Base-by-base conservation (phyloP, 495 filamentous ascomycete species). In the Cudoniella acicularis region DNA sequence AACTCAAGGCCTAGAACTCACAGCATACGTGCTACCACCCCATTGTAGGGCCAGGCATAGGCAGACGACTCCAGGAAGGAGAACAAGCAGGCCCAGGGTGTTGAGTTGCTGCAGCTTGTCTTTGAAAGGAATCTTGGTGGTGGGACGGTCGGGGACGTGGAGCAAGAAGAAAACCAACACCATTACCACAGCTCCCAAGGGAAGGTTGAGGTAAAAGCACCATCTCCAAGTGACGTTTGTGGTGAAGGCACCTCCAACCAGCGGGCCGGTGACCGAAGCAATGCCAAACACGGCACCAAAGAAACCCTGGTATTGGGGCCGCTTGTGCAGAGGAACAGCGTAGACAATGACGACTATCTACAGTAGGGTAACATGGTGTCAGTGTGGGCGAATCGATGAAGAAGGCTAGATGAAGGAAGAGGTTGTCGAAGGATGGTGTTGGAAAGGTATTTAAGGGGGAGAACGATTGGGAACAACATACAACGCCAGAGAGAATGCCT, bases 141-240 rank as follows among this genome's bases (percentile, higher is more conserved):
- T 49, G 6, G 13, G 21, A 8, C 23, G 49, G 23, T 52, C 47
- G 75, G 85, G 82, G 4, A 85, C 73, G 2, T 71, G 57, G 54
- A 81, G 61, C 52, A 83, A 71, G 24, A 75, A 50, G 21, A 83
- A 47, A 20, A 84, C 61, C 4, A 75, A 10, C 4, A 71, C 76
- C 0, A 76, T 73, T 16, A 43, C 52, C 16, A 83, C 41, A 10
- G 62, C 82, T 17, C 83, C 83, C 47, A 85, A 70, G 0, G 83
- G 83, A 26, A 87, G 72, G 64, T 87, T 88, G 57, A 89, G 83
- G 59, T 87, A 87, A 64, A 87, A 87, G 58, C 79, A 42, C 87
- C 76, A 61, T 86, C 87, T 24, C 57, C 57, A 64, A 20, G 57
- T 47, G 30, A 62, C 16, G 30, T 52, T 57, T 20, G 85, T 78